phyloP scores from a whole-genome alignment of 495 filamentous ascomycete species.

The Podospora anserina region DNA sequence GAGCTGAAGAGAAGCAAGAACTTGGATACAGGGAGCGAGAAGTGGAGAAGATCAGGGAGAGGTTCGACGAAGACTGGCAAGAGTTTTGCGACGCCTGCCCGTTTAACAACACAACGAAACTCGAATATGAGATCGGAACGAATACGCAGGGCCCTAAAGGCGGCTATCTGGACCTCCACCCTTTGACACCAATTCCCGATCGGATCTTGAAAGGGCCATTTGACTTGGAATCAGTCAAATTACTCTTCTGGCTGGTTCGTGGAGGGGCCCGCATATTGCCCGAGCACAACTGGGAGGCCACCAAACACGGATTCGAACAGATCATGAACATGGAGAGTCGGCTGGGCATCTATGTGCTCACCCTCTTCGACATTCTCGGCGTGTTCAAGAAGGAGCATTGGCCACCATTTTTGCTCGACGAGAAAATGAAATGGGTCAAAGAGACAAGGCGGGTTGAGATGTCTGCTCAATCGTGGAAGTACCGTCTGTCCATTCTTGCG shows the following conservation, averaged over 20 bases:
- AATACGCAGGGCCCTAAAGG: not conserved
- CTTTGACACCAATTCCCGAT: constrained; percentile 31
- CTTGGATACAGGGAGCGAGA: not conserved
- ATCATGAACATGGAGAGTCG: not conserved
- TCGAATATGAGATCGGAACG: too few species aligned
- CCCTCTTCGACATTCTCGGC: not conserved
- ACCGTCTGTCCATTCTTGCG: not conserved
- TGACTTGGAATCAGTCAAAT: constrained; percentile 26
- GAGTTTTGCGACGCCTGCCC: constrained; percentile 1
- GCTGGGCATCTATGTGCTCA: not conserved
- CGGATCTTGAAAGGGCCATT: constrained; percentile 30
- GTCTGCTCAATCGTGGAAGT: not conserved
- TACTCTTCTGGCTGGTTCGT: constrained; percentile 40
- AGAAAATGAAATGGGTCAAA: not conserved
- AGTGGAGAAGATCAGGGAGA: not conserved
- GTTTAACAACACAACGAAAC: not conserved
- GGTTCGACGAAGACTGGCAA: constrained; percentile 24
- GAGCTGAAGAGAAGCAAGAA: not conserved
- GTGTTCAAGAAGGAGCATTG: not conserved
- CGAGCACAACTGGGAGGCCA: constrained; percentile 37
- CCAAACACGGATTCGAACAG: not conserved
- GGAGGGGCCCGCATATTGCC: constrained; percentile 25
- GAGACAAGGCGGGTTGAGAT: not conserved
- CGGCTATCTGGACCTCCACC: constrained; percentile 32
- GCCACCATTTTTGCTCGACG: not conserved